Base-by-base conservation (phyloP, 495 filamentous ascomycete species). In the Apiosordaria backusii region DNA sequence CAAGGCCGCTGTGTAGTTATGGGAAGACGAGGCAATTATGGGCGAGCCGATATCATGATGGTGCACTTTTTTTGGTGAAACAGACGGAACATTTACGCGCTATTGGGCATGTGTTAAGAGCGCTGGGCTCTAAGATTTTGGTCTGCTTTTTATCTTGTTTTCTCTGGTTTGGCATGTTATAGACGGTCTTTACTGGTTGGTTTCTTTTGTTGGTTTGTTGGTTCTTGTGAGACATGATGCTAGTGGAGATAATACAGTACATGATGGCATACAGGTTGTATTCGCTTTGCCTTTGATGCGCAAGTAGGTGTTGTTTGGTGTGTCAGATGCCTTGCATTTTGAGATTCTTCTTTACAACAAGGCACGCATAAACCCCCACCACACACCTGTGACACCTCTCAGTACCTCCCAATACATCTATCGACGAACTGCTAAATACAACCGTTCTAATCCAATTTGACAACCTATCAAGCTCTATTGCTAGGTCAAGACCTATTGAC, bases 71-170 rank as follows among this genome's bases (percentile, higher is more conserved):
- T 10, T 61, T 45, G 25, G 59, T 21, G 5, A 55, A 23, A 21
- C 52, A 55, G 52, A 55, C 59, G 19, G 19, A 45, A 40, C 15
- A 61, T 40, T 61, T 61, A 45, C 59, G 59, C 18, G 26, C 27
- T 61, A 50, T 45, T 45, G 29, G 59, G 59, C 27, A 61, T 61
- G 57, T 60, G 59, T 61, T 24, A 61, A 61, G 59, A 22, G 59
- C 59, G 59, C 59, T 45, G 19, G 26, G 27, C 59, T 50, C 27
- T 45, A 61, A 61, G 59, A 35, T 45, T 63, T 63, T 63, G 40
- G 40, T 54, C 53, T 64, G 26, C 24, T 25, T 63, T 63, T 53
- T 27, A 5, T 19, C 6, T 54, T 63, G 23, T 55, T 52, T 24
- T 58, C 22, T 50, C 24, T 29, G 7, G n/a, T 18, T 54, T 55